A percentile compares a stretch with the other conserved stretches of the same genome.
These are phyloP conservation scores for Clavispora fructus DNA, from an alignment of 805 yeast species.

Conservation along the genomic window DNA sequence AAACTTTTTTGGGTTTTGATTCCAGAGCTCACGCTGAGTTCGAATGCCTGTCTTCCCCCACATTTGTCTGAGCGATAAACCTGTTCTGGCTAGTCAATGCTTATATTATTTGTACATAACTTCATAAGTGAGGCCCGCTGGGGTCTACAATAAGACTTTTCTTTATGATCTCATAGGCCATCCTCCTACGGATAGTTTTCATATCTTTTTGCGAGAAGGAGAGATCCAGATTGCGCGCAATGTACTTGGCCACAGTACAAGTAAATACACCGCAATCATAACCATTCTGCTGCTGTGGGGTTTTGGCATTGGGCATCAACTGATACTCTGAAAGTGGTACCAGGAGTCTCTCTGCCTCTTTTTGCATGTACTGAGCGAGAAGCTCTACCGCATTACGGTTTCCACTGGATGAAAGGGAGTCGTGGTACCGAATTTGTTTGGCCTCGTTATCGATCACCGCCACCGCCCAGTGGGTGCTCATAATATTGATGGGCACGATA, in stretches of 20 bases:
- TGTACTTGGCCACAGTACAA: slow-evolving; percentile 65
- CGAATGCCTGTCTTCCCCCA: no score
- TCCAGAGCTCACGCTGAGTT: background rate
- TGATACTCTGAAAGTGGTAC: slow-evolving; percentile 18
- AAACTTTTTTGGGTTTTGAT: slow-evolving; percentile 10
- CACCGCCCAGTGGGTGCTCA: slow-evolving; percentile 87
- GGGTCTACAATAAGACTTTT: slow-evolving; percentile 22
- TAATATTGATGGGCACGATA: slow-evolving; percentile 80
- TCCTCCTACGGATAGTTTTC: slow-evolving; percentile 56
- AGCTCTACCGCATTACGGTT: slow-evolving; percentile 38
- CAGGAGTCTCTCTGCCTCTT: slow-evolving; percentile 55
- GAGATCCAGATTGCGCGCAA: slow-evolving; percentile 48
- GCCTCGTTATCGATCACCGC: slow-evolving; percentile 66
- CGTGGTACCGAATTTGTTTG: slow-evolving; percentile 63
- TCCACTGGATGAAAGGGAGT: slow-evolving; percentile 58
- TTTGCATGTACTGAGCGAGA: slow-evolving; percentile 56
- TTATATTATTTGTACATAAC: background rate
- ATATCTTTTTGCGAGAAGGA: slow-evolving; percentile 66
- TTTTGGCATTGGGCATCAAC: slow-evolving; percentile 20
- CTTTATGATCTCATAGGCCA: slow-evolving; percentile 56
- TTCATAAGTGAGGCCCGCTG: slow-evolving; percentile 9
- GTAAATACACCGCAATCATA: slow-evolving; percentile 94
- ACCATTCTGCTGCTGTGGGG: slow-evolving; percentile 88
- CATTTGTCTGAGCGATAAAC: background rate
- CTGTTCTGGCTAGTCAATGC: no score